Evolutionary conservation across 179 eudicot species (phyloP), one percentile per base, ranked within the genome.

Genomic region (Heliamphora pulchella): DNA sequence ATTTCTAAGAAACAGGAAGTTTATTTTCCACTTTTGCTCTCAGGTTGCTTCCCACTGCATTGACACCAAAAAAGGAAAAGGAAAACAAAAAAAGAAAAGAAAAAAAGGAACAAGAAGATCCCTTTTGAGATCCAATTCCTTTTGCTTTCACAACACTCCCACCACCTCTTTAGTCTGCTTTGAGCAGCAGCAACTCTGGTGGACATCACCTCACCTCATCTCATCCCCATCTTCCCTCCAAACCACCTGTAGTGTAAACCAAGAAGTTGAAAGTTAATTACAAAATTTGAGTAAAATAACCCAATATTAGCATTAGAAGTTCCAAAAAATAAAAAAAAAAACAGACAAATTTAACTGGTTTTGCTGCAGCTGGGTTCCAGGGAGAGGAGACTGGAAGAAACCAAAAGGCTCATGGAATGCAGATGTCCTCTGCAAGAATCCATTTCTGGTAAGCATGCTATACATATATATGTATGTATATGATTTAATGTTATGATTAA

Each of bases 271-370:
- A 58, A 41, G 10, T 79, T 43, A 47, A 22, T 18, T 17, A 39
- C 17, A 47, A n/a, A 46, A 8, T 46, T 41, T 4, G 48, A 4
- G 2, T 5, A 1, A 39, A 41, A 67, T 13, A 4, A 51, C 54
- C 5, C 54, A 51, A 7, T 54, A 11, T 17, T 7, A 3, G 31
- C 14, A 47, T 47, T 9, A 55, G 11, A 39, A 54, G 64, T 20
- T 5, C 0, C n/a, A n/a, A n/a, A n/a, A n/a, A n/a, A n/a, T n/a
- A n/a, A n/a, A n/a, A 31, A 22, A 53, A 48, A 74, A 4, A 15
- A 20, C 55, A 8, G 2, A 18, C n/a, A 20, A 13, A 48, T 86
- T 88, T 80, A 89, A 92, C 91, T 85, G 92, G 86, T 83, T 88
- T 73, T 75, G 88, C 84, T 81, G 90, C 83, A 83, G 81, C 66